phyloP scores from a whole-genome alignment of 352 stramenopile genomes.

The Phytophthora pisi region DNA sequence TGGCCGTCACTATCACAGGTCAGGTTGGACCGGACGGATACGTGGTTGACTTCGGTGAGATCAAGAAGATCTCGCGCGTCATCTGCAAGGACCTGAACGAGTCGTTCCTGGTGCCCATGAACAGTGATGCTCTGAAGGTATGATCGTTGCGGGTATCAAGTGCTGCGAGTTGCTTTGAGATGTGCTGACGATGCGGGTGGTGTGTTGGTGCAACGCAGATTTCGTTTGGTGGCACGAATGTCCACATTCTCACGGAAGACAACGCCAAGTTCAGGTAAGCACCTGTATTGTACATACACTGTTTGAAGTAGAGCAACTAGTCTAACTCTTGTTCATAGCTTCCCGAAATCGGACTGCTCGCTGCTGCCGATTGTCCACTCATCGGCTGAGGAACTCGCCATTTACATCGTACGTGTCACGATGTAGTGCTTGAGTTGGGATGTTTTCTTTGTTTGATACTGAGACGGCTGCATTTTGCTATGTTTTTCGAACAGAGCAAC shows the following conservation, averaged over 20 bases:
- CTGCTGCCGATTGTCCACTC: constrained; percentile 97
- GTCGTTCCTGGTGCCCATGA: constrained; percentile 96
- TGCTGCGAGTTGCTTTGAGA: background rate
- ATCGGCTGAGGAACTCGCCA: constrained; percentile 96
- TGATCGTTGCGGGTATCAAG: background rate
- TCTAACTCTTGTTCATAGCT: constrained; percentile 46
- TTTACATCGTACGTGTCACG: constrained; percentile 88
- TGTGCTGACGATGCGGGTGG: background rate
- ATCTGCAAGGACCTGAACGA: constrained; percentile 98
- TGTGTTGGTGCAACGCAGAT: constrained; percentile 49
- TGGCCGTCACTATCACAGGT: constrained; percentile 91
- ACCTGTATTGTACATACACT: background rate
- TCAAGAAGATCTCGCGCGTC: constrained; percentile 95
- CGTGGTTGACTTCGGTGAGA: constrained; percentile 97
- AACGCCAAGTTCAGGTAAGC: constrained; percentile 90
- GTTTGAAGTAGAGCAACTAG: background rate
- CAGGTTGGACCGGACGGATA: constrained; percentile 94
- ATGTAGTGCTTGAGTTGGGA: background rate
- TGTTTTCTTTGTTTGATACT: background rate
- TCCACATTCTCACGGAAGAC: constrained; percentile 95
- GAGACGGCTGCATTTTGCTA: background rate
- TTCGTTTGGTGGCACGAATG: constrained; percentile 84
- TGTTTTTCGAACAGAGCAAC: constrained; percentile 63
- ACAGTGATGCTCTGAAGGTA: constrained; percentile 93
- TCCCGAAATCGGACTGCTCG: constrained; percentile 95